These are phyloP conservation scores for Penicillium rolfsii DNA, from an alignment of 2,329 filamentous ascomycete genomes.

Conservation along the genomic window DNA sequence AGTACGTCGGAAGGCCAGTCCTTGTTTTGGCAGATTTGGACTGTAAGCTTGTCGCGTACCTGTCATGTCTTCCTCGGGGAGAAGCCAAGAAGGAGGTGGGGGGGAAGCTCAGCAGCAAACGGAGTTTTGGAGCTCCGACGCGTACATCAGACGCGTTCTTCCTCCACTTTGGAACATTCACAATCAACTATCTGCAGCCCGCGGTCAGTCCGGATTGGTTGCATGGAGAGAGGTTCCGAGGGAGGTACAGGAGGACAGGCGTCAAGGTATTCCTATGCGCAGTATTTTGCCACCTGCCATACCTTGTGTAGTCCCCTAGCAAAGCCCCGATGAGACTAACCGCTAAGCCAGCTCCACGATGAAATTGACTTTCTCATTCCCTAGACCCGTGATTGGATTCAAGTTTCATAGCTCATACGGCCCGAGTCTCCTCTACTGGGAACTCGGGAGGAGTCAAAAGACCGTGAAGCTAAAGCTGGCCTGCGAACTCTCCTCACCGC, in stretches of 20 bases:
- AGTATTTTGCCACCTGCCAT: background rate
- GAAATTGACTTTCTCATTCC: background rate
- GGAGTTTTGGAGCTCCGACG: conserved; percentile 4
- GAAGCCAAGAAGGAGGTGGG: background rate
- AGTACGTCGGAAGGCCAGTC: background rate
- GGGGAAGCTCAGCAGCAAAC: background rate
- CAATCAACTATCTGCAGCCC: background rate
- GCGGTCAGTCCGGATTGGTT: background rate
- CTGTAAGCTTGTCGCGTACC: conserved; percentile 3
- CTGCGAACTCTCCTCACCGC: background rate
- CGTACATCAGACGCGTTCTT: conserved; percentile 17
- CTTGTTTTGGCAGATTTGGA: background rate
- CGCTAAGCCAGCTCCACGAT: background rate
- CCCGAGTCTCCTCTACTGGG: background rate
- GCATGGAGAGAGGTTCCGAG: background rate
- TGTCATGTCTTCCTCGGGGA: conserved; percentile 1
- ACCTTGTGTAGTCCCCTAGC: background rate
- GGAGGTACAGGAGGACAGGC: background rate
- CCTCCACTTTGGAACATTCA: conserved; percentile 5
- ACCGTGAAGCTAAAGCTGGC: background rate
- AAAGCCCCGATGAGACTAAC: background rate
- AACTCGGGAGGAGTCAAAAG: no score
- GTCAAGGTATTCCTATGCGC: background rate
- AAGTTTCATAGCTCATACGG: background rate
- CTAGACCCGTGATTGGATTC: background rate